Evolutionary conservation across 23 red algal genomes (phyloP), one percentile per base, ranked within the genome.

Genomic region (Gracilariopsis chorda): DNA sequence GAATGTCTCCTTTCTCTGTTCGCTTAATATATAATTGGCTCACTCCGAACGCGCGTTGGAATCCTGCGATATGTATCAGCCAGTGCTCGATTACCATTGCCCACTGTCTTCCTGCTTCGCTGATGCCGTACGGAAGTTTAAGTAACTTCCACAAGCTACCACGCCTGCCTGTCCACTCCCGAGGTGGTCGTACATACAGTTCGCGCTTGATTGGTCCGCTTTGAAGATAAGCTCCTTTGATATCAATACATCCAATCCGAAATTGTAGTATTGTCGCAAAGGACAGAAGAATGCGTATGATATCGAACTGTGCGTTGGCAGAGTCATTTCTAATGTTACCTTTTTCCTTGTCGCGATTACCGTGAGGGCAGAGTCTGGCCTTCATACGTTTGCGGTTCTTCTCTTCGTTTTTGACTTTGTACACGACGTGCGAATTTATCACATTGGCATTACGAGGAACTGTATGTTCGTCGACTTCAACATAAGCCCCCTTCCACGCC

Each of bases 21-120:
- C 65, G 4, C 40, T 34, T 5, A 7, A 80, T 44, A 23, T 80
- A 80, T 10, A 80, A 28, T 45, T 80, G 40, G 7, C 10, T 80
- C 4, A 84, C 52, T 4, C 75, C 41, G 42, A 8, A 14, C 5
- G 19, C 12, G 19, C 49, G 40, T 7, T 51, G 43, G 12, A 80
- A 11, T 44, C 35, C 5, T 14, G 30, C 75, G 5, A 24, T 16
- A 37, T 6, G 4, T n/a, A 51, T 36, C 25, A 80, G 12, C 75
- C 75, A 80, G 4, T 51, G 7, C 49, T 80, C 49, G 13, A 80
- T 37, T 9, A 45, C 48, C 6, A n/a, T 80, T 9, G 40, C 75
- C 75, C 75, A 55, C 24, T 80, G 75, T 28, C 75, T 80, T 4
- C 75, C 75, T 3, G 75, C 75, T 45, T 80, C 41, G 75, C 30